These are phyloP conservation scores for Metschnikowia colocasiae DNA, from an alignment of 805 yeast genomes.

Conservation along the genomic window DNA sequence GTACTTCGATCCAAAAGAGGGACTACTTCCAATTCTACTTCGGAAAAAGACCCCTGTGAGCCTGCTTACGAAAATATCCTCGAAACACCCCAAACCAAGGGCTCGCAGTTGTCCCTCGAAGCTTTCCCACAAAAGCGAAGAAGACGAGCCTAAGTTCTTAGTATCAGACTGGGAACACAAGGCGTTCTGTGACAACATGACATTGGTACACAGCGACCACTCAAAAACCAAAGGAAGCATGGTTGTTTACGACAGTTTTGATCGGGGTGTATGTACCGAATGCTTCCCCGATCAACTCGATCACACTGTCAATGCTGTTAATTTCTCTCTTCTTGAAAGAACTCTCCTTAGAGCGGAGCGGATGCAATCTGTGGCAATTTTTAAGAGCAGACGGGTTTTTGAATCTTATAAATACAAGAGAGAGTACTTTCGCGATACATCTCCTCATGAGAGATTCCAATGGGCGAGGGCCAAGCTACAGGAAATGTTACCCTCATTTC, in stretches of 20 bases:
- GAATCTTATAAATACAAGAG: slow-evolving; percentile 1
- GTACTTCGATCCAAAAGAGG: neutral
- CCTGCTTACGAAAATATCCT: neutral
- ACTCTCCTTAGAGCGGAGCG: neutral
- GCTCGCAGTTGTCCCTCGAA: neutral
- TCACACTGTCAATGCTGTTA: neutral
- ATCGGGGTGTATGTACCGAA: neutral
- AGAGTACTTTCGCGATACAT: neutral
- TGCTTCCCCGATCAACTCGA: neutral
- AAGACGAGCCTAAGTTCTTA: neutral
- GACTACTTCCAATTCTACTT: neutral
- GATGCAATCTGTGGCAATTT: neutral
- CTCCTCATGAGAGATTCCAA: slow-evolving; percentile 1
- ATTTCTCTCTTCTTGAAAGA: neutral
- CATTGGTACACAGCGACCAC: neutral
- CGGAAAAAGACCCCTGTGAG: neutral
- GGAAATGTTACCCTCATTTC: neutral
- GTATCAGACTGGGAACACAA: slow-evolving; percentile 4
- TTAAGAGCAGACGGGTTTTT: neutral
- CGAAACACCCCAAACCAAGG: neutral
- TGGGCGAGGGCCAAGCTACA: neutral
- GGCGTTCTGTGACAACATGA: slow-evolving; percentile 1
- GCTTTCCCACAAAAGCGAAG: neutral
- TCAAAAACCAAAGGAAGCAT: neutral
- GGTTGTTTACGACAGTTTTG: neutral